phyloP scores from a whole-genome alignment of 2,329 filamentous ascomycete genomes.

The Penicillium hesseltinei region DNA sequence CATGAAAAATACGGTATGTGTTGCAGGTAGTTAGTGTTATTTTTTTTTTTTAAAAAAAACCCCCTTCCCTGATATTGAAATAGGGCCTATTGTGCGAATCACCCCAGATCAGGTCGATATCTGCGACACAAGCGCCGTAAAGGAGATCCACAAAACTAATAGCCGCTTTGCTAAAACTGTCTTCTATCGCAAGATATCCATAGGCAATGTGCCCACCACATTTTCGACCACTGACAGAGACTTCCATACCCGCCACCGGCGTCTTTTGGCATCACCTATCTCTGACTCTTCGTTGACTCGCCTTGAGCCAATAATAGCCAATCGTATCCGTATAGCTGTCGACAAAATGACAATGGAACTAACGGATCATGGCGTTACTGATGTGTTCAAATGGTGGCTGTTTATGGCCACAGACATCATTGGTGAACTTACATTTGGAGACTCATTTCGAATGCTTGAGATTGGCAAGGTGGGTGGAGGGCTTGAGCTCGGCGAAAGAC shows the following conservation, averaged over 20 bases:
- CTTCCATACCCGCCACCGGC: constrained; percentile 42
- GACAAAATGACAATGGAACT: constrained; percentile 49
- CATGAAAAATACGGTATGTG: constrained; percentile 32
- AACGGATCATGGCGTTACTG: constrained; percentile 35
- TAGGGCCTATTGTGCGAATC: constrained; percentile 36
- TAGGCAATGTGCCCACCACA: constrained; percentile 28
- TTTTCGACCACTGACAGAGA: constrained; percentile 45
- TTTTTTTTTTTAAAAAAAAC: background rate
- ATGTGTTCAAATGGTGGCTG: constrained; percentile 55
- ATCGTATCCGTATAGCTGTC: constrained; percentile 42
- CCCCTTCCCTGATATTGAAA: background rate
- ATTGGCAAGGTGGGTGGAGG: constrained; percentile 42
- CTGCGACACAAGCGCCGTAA: constrained; percentile 36
- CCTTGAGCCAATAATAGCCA: constrained; percentile 43
- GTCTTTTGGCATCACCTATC: constrained; percentile 41
- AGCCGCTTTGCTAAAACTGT: constrained; percentile 35
- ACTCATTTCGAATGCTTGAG: constrained; percentile 56
- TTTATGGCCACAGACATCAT: constrained; percentile 58
- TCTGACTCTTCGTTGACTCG: constrained; percentile 23
- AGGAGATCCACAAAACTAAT: constrained; percentile 36
- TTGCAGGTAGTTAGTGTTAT: background rate
- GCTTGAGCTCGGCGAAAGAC: background rate
- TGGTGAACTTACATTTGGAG: constrained; percentile 54
- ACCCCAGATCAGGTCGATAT: constrained; percentile 35
- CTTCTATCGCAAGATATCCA: constrained; percentile 31